Base-by-base conservation (phyloP, 345 rosid species). In the Mercurialis annua region DNA sequence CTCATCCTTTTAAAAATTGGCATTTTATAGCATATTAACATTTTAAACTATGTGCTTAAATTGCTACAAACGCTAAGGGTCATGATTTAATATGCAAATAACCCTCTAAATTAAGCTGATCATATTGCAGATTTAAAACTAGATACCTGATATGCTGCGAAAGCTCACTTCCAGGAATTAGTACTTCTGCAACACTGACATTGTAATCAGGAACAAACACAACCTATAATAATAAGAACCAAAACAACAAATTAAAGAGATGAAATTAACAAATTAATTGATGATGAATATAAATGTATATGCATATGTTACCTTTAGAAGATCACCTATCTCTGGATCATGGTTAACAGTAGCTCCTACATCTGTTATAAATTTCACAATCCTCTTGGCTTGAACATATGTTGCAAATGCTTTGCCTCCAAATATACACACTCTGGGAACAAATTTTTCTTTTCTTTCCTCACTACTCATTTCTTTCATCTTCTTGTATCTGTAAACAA, bases 371-470 rank as follows among this genome's bases (percentile, higher is more conserved):
- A 87, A 82, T 75, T 86, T 87, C 69, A 87, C 88, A 68, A 90
- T 90, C 73, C 90, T 84, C 81, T 87, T 90, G 52, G 96, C 96
- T 77, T 87, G 93, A 18, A 90, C 84, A 63, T 86, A 87, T 16
- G 96, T 87, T 56, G 93, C 80, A 47, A 90, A 87, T 62, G 96
- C 93, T 78, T 90, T 87, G 26, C 96, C 93, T 26, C 93, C 96
- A 68, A 87, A 83, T 72, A 90, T 86, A 72, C 91, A 90, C 50
- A 90, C 91, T 66, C 96, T 70, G 5, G 92, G 91, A 52, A 77
- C 91, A 73, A 55, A 90, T 15, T 65, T 78, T 6, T 72, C 69
- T 73, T 72, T 77, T 66, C 90, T 80, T 66, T 87, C 90, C 34
- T 73, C 78, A 7, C 75, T 71, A 71, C 65, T 83, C 89, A 86